Evolutionary conservation across 129 eudicot species (phyloP).

Genomic region (Rutidosis leptorrhynchoides): DNA sequence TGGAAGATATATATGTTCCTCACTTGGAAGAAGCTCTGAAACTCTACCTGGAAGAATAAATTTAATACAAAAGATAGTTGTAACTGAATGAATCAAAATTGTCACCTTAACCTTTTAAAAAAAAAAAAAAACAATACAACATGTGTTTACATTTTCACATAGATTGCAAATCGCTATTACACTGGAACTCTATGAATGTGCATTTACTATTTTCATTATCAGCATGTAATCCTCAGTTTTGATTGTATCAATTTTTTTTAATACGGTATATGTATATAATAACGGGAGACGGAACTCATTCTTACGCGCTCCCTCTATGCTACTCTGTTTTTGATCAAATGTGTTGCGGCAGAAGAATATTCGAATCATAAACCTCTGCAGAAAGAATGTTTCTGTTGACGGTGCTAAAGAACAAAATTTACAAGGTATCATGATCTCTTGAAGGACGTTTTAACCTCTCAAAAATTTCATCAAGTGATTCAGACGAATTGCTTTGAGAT

Average conservation of each 20-base stretch:
- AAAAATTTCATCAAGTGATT: constrained; percentile 81
- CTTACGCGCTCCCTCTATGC: constrained; percentile 23
- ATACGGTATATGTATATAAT: constrained; percentile 9
- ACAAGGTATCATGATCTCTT: constrained; percentile 28
- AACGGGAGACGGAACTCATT: constrained; percentile 16
- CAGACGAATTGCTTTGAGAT: constrained; percentile 48
- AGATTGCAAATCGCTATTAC: background rate
- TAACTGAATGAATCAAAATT: background rate
- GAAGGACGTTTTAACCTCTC: constrained; percentile 60
- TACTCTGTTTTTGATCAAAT: constrained; percentile 29
- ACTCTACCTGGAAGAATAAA: too few species aligned
- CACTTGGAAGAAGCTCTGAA: constrained; percentile 1
- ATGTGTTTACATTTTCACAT: background rate
- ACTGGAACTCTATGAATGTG: background rate
- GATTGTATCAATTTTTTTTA: background rate
- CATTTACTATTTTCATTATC: background rate
- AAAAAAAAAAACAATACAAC: background rate
- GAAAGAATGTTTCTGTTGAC: constrained; percentile 18
- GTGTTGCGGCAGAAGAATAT: constrained; percentile 16
- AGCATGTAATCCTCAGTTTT: background rate
- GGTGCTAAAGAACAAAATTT: constrained; percentile 32
- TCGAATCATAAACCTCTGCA: constrained; percentile 22
- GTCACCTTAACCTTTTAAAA: background rate
- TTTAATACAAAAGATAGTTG: too few species aligned
- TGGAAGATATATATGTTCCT: background rate